Evolutionary conservation across 257 asterid species (phyloP), one percentile per base, ranked within the genome.

Genomic region (Nicotiana attenuata): DNA sequence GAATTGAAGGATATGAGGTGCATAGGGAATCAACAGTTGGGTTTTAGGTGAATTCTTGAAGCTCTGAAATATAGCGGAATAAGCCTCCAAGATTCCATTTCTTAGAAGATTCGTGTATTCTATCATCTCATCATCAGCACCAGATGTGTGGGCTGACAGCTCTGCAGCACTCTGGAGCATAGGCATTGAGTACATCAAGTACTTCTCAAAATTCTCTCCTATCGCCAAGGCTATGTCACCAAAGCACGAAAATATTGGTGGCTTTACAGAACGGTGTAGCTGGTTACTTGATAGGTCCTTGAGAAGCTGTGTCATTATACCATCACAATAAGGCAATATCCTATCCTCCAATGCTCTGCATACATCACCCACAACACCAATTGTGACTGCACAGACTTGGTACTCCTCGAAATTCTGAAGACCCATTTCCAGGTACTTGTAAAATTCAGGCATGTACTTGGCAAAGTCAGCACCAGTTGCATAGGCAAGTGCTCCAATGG

Each of bases 111-210:
- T 94, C 4, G 92, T 91, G 64, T 90, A 92, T 19, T 92, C 95
- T 2, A 89, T 80, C 91, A 92, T 90, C 86, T 94, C 94, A 65
- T 92, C 98, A 85, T 94, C 96, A 50, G 69, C 91, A 15, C 88
- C 89, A 14, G 93, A 83, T 76, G 96, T 87, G 73, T 57, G 97
- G 15, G 90, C 94, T 65, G 93, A 92, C 86, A 91, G 69, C 89
- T 92, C 98, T 0, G 94, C 98, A 33, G 97, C 97, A 82, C 95
- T 91, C 86, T 92, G 96, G 55, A 94, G 93, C 98, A 92, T 92
- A 28, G 97, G 96, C 94, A 94, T 91, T 14, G 98, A 91, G 80
- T 91, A 92, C 86, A 89, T 91, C 85, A 91, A 84, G 88, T 92
- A 94, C 90, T 92, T 92, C 87, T 92, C 96, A 63, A 92, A 92